Evolutionary conservation across 2,329 filamentous ascomycete species (phyloP).

Genomic region (Diplodia sapinea): DNA sequence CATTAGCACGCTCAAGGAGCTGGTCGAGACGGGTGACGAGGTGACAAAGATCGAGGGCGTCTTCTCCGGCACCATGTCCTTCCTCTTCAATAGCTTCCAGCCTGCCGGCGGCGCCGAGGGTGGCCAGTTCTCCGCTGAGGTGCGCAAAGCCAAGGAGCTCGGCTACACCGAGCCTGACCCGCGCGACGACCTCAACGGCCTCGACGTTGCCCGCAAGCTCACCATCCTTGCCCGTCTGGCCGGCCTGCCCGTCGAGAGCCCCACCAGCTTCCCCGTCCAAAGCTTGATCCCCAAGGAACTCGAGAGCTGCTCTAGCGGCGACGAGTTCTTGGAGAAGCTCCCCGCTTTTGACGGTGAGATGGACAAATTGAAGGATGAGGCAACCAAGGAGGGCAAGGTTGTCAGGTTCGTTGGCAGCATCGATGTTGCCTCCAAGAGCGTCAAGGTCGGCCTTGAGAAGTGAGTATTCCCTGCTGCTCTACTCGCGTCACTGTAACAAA

Average conservation of each 20-base stretch:
- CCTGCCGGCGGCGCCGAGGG: conserved; percentile 77
- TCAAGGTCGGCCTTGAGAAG: conserved; percentile 92
- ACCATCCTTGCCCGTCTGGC: conserved; percentile 90
- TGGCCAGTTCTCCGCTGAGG: conserved; percentile 82
- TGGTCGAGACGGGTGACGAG: conserved; percentile 92
- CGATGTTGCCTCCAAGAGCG: conserved; percentile 76
- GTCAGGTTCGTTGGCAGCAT: conserved; percentile 94
- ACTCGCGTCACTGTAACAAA: not conserved
- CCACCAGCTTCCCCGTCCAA: conserved; percentile 90
- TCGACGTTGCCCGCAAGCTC: conserved; percentile 93
- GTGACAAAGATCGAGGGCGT: conserved; percentile 94
- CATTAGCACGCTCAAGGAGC: conserved; percentile 89
- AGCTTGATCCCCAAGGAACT: conserved; percentile 89
- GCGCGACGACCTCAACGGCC: conserved; percentile 82
- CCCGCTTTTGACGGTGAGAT: conserved; percentile 87
- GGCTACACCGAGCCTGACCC: conserved; percentile 93
- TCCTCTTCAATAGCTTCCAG: conserved; percentile 97
- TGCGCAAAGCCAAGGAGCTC: conserved; percentile 87
- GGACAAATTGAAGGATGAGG: conserved; percentile 84
- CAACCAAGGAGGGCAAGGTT: conserved; percentile 86
- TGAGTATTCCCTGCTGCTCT: conserved; percentile 44
- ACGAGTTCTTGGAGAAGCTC: conserved; percentile 83
- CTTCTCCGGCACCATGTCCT: conserved; percentile 97
- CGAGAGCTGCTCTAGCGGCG: conserved; percentile 74
- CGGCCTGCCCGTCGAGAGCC: conserved; percentile 79